phyloP scores from a whole-genome alignment of 257 asterid genomes.

The Jacaranda mimosifolia region DNA sequence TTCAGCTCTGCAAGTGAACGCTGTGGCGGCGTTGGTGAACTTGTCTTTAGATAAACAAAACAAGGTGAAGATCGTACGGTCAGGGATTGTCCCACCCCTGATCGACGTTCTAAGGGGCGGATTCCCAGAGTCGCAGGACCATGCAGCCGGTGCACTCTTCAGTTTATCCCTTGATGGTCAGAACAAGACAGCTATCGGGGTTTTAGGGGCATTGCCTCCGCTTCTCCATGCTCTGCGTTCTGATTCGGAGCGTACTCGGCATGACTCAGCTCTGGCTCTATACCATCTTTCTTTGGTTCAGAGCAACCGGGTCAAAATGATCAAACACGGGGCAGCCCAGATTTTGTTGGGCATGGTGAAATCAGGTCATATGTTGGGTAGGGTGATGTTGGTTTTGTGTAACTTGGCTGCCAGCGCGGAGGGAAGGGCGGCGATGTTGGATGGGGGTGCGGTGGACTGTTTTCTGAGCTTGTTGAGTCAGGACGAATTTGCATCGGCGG shows the following conservation, averaged over 20 bases:
- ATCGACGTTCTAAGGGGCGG: conserved; percentile 78
- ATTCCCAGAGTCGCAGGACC: conserved; percentile 77
- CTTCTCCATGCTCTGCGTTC: conserved; percentile 80
- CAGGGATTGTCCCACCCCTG: conserved; percentile 85
- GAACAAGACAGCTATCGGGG: conserved; percentile 93
- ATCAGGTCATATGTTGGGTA: conserved; percentile 68
- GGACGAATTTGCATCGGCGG: conserved; percentile 55
- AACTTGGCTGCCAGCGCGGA: conserved; percentile 74
- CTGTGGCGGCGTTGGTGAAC: conserved; percentile 83
- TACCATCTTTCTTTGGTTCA: conserved; percentile 84
- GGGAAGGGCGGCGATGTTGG: conserved; percentile 86
- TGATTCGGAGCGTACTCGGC: conserved; percentile 82
- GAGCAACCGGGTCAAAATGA: conserved; percentile 82
- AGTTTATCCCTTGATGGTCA: conserved; percentile 87
- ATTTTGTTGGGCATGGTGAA: conserved; percentile 68
- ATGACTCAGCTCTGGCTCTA: conserved; percentile 83
- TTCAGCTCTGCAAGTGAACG: conserved; percentile 72
- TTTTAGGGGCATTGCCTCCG: conserved; percentile 88
- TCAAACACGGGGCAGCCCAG: conserved; percentile 82
- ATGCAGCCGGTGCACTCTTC: conserved; percentile 94
- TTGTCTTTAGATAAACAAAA: conserved; percentile 80
- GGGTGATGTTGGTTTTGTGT: conserved; percentile 70
- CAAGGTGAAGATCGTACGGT: conserved; percentile 87
- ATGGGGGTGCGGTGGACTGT: conserved; percentile 71
- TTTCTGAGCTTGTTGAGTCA: conserved; percentile 53